Base-by-base conservation (phyloP, 1,284 basidiomycete species). In the Omphalotus olearius region DNA sequence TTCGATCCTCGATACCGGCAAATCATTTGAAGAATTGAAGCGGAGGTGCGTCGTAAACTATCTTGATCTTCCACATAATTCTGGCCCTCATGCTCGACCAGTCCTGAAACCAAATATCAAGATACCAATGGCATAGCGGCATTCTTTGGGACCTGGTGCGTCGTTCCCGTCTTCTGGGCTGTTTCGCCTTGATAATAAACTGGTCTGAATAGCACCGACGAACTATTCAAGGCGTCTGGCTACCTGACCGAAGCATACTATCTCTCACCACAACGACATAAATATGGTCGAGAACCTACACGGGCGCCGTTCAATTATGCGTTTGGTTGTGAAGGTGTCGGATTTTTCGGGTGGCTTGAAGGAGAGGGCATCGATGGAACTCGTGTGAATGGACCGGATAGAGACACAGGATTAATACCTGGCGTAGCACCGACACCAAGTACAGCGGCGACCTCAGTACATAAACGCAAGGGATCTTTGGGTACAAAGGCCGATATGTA, bases 181-280 rank as follows among this genome's bases (percentile, higher is more conserved):
- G 30, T 33, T 51, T 38, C 14, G 7, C 5, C 23, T 38, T 18
- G 16, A 26, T 42, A 25, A 35, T 25, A 30, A 30, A 30, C 45
- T 23, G 38, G 23, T 45, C 33, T 45, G 17, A 38, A 47, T 50
- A 87, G 86, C 58, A 76, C 82, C 14, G 87, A 89, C 58, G 87
- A 89, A 60, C 73, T 85, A 33, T 79, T 80, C 69, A 88, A 88
- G 66, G 74, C 83, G 0, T 78, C 86, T 2, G 77, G 81, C 6
- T 87, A 82, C 58, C 72, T 88, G 44, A 82, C 84, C 0, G 83
- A 87, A 58, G 79, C 84, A 14, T 81, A 72, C 55, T 62, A 69
- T 39, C 60, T 68, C 28, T 67, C 62, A 1, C 61, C 62, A 17
- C 47, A 53, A 28, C 64, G 63, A 37, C 26, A 56, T 55, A 4